Evolutionary conservation across 1,284 basidiomycete species (phyloP).

Genomic region (Inonotus obliquus): DNA sequence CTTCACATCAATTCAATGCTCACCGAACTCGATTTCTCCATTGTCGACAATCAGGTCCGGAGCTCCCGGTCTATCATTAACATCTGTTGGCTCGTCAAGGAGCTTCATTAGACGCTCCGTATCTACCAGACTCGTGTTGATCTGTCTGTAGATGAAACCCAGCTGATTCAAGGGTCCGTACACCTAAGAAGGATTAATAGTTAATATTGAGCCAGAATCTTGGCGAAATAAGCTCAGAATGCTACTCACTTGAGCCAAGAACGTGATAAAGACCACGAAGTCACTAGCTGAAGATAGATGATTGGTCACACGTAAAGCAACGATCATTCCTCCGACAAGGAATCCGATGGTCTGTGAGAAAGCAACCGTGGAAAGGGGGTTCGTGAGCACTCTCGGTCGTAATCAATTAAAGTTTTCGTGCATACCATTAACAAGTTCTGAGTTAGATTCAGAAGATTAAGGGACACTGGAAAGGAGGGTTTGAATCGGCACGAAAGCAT

Average conservation of each 20-base stretch:
- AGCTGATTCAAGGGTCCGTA: constrained; percentile 72
- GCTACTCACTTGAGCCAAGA: constrained; percentile 63
- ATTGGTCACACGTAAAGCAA: constrained; percentile 59
- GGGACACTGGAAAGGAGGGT: constrained; percentile 42
- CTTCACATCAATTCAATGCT: constrained; percentile 21
- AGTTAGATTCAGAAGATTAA: constrained; percentile 68
- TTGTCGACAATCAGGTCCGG: constrained; percentile 67
- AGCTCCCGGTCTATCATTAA: constrained; percentile 76
- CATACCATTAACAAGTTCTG: constrained; percentile 77
- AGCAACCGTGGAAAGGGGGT: not conserved
- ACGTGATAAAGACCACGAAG: constrained; percentile 79
- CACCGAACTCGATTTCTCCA: constrained; percentile 83
- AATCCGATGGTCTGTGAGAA: constrained; percentile 59
- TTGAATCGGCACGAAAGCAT: not conserved
- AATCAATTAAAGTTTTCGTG: constrained; percentile 12
- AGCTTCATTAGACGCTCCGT: constrained; percentile 74
- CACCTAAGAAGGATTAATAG: constrained; percentile 38
- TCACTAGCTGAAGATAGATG: constrained; percentile 46
- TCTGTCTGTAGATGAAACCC: constrained; percentile 66
- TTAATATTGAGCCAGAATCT: constrained; percentile 1
- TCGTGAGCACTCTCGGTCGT: not conserved
- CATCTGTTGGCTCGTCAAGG: constrained; percentile 73
- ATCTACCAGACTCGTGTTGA: constrained; percentile 75
- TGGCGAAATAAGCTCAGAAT: constrained; percentile 11
- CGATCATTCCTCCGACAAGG: constrained; percentile 73